Evolutionary conservation across 148 eudicot genomes (phyloP).

Genomic region (Cornus kousa): DNA sequence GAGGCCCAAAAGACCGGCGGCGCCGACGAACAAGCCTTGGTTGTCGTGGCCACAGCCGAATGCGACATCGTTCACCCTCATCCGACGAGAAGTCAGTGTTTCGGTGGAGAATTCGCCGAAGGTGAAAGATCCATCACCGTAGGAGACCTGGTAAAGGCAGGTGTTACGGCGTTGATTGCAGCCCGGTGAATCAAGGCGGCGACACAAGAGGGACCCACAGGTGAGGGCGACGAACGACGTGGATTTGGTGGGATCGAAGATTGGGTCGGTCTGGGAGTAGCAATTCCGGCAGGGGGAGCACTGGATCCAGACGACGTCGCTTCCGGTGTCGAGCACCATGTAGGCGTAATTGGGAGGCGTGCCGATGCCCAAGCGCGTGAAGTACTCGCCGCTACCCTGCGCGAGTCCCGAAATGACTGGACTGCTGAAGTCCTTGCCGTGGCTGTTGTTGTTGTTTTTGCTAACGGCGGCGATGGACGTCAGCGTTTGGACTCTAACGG

Average conservation of each 20-base stretch:
- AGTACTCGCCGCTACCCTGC: constrained; percentile 96
- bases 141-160: constrained; percentile 80
- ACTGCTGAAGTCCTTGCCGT: constrained; percentile 50
- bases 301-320: constrained; percentile 95
- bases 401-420: constrained; percentile 76
- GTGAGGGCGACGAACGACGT: constrained; percentile 46
- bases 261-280: constrained; percentile 74
- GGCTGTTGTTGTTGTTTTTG: not conserved
- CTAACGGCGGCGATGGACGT: constrained; percentile 11
- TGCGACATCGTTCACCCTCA: constrained; percentile 56
- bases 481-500: constrained; percentile 39
- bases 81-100: constrained; percentile 72
- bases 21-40: constrained; percentile 83
- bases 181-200: constrained; percentile 63
- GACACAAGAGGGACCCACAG: constrained; percentile 64
- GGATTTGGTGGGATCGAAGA: constrained; percentile 67
- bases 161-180: constrained; percentile 41
- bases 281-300: constrained; percentile 77
- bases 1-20: constrained; percentile 80
- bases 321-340: constrained; percentile 91
- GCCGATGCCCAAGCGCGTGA: constrained; percentile 90
- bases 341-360: constrained; percentile 71
- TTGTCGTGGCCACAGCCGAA: constrained; percentile 95
- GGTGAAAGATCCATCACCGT: constrained; percentile 92
- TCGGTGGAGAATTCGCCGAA: constrained; percentile 80